A percentile compares a stretch with the other conserved stretches of the same genome.
phyloP scores from a whole-genome alignment of 371 early-diverging fungal genomes.

The Mucor plumbeus region DNA sequence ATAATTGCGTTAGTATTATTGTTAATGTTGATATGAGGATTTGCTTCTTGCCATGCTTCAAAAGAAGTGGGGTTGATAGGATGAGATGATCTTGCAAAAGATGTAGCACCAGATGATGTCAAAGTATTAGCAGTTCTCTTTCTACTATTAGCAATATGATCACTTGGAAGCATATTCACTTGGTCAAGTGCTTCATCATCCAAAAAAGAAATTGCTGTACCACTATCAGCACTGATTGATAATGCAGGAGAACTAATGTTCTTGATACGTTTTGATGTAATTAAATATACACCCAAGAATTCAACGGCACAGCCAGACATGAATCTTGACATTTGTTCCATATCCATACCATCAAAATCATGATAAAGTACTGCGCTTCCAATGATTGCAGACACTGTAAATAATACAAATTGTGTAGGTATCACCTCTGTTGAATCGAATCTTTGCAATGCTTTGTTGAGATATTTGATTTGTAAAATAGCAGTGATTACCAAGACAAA shows the following conservation, averaged over 20 bases:
- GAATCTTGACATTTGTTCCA: constrained; percentile 58
- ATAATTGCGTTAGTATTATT: neutral
- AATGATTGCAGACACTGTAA: constrained; percentile 77
- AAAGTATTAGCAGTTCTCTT: constrained; percentile 6
- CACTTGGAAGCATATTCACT: constrained; percentile 19
- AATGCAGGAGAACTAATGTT: constrained; percentile 15
- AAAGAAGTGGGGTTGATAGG: neutral
- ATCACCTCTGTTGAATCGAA: constrained; percentile 82
- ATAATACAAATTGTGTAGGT: constrained; percentile 82
- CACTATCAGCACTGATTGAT: constrained; percentile 32
- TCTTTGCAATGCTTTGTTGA: constrained; percentile 73
- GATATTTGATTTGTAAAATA: constrained; percentile 73
- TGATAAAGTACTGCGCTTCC: constrained; percentile 76
- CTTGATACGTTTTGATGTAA: constrained; percentile 63
- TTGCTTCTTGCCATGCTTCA: constrained; percentile 28
- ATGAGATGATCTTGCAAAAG: constrained; percentile 4
- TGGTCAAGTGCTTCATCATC: constrained; percentile 27
- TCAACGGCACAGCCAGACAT: constrained; percentile 67
- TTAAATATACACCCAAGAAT: constrained; percentile 74
- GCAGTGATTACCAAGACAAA: constrained; percentile 69
- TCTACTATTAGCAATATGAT: constrained; percentile 2
- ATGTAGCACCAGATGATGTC: neutral
- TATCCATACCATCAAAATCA: constrained; percentile 70
- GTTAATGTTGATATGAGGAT: constrained; percentile 9
- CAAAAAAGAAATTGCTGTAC: constrained; percentile 22